Evolutionary conservation across 2,329 filamentous ascomycete genomes (phyloP), one percentile per base, ranked within the genome.

Genomic region (Fusarium nurragi): DNA sequence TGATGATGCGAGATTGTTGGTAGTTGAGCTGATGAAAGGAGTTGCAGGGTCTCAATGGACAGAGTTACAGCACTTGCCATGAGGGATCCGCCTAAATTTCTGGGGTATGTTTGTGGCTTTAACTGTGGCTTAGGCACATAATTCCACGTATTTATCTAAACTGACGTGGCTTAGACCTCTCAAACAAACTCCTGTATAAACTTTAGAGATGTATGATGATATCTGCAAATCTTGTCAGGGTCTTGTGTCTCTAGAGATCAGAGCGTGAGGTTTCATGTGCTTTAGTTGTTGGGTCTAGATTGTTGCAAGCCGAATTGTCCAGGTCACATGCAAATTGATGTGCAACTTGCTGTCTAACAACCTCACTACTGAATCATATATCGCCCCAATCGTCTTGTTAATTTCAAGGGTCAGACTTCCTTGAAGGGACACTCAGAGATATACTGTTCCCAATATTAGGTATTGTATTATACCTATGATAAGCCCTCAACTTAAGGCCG

Each of bases 11-110:
- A 51, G 26, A 46, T 41, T 59, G 48, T 44, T 58, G 48, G 48
- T 47, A 26, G 37, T 32, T 22, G 36, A 51, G 48, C 47, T 67
- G 63, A 59, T 64, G 63, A 66, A 66, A 66, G 63, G 63, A 66
- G 63, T 67, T 48, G 58, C 59, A 66, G 63, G 63, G 61, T 65
- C 61, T 52, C 47, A 54, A 40, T 58, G 56, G 47, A 53, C 62
- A 62, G 60, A 58, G 60, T 64, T 64, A 59, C 59, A 63, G 44
- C 28, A 46, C 62, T 51, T 52, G 36, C 43, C 45, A 52, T 56
- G 34, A 39, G 50, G 32, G 47, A 63, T 43, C 39, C 34, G 32
- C 41, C 47, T 23, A 25, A 59, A 59, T 30, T 64, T 60, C 63
- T 67, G 63, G 63, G 63, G 63, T 59, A 64, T 37, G 41, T 37